Base-by-base conservation (phyloP, 2,329 filamentous ascomycete genomes). In the Monilinia vaccinii-corymbosi region DNA sequence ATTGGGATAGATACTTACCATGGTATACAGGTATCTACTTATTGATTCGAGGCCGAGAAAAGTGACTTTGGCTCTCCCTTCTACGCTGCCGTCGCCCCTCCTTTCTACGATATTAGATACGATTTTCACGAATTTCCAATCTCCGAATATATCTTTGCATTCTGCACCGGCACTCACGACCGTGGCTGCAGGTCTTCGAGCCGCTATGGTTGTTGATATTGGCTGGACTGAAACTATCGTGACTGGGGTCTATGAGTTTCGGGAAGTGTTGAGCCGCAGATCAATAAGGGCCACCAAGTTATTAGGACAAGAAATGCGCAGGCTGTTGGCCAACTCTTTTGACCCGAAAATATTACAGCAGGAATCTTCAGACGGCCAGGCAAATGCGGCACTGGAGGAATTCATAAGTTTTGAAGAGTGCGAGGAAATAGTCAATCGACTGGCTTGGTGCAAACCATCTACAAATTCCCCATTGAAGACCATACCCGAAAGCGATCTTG, bases 191-290 rank as follows among this genome's bases (percentile, higher is more conserved):
- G 94, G 94, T 0, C 77, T 96, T 45, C 85, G 94, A 16, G 90
- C 89, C n/a, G 91, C 87, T 1, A 73, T 99, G 46, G 84, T 97
- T 0, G 79, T 99, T 42, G 91, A 99, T 70, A 80, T 99, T 62
- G 94, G 93, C 47, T 99, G 94, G 94, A 81, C 85, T 46, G 94
- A 97, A 73, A 96, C 92, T 0, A 81, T 87, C 0, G 83, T 95
- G 25, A 96, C 91, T 0, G 88, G 86, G 7, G 80, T 97, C 8
- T 97, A 92, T 70, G 94, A 99, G 74, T 96, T 91, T 72, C 86
- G 89, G 58, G 91, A 96, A 71, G 83, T 96, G 1, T 78, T 80
- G 18, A 84, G 83, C 58, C 82, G 79, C 60, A 81, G 89, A 58
- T 93, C 83, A 44, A 79, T 89, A 16, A 81, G 94, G 65, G 91